phyloP scores from a whole-genome alignment of 768 basidiomycete genomes.

The Agaricus sinodeliciosus region DNA sequence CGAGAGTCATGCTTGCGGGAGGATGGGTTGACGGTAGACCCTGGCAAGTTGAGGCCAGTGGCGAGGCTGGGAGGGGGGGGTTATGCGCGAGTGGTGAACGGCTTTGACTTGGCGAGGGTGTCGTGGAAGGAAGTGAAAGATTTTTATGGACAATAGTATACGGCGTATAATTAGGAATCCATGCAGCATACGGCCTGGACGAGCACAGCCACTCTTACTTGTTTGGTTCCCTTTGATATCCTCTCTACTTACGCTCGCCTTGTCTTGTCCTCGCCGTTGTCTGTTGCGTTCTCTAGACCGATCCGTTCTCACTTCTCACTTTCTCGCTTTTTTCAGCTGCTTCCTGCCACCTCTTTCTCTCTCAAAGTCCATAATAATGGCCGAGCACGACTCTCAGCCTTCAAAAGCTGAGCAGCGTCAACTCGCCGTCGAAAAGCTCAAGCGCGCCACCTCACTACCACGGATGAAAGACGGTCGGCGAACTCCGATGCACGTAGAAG shows the following conservation, averaged over 20 bases:
- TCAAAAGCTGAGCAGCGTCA: conserved; percentile 71
- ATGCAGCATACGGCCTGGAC: neutral
- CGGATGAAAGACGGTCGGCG: conserved; percentile 87
- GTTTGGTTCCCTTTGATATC: conserved; percentile 8
- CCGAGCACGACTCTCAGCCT: conserved; percentile 42
- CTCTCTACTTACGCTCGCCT: too few species aligned
- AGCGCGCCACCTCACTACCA: conserved; percentile 86
- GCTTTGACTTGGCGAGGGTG: conserved; percentile 38
- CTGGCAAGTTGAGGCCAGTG: conserved; percentile 39
- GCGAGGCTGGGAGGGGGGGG: conserved; percentile 49
- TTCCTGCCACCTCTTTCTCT: neutral
- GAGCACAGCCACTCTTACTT: conserved; percentile 6
- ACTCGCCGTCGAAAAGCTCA: conserved; percentile 83
- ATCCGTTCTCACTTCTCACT: neutral
- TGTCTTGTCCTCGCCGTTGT: neutral
- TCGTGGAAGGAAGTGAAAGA: conserved; percentile 27
- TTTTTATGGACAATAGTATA: conserved; percentile 17
- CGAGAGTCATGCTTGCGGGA: conserved; percentile 39
- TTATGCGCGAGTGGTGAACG: conserved; percentile 42
- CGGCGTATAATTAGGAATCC: neutral
- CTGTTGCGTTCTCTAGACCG: neutral
- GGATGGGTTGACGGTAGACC: conserved; percentile 37
- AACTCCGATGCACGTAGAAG: conserved; percentile 81
- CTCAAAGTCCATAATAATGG: conserved; percentile 22
- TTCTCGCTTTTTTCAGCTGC: neutral